These are phyloP conservation scores for Starmerella asiatica DNA, from an alignment of 805 yeast genomes.

Conservation along the genomic window DNA sequence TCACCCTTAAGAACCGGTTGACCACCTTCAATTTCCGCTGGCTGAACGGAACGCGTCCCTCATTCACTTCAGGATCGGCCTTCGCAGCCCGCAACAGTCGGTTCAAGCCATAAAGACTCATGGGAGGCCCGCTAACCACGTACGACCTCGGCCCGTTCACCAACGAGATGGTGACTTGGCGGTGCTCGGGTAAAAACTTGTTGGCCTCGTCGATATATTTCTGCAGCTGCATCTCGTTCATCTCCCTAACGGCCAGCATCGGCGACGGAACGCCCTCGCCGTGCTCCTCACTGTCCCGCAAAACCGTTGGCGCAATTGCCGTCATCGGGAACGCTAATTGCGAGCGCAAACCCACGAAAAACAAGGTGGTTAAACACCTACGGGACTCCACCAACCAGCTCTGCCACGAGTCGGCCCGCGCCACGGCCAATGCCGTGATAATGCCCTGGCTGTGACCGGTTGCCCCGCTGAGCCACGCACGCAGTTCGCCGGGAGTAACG, in stretches of 20 bases:
- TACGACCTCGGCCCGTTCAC: conserved; percentile 91
- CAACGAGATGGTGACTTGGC: conserved; percentile 80
- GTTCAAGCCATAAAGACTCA: conserved; percentile 90
- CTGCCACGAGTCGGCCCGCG: conserved; percentile 72
- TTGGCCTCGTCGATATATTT: conserved; percentile 72
- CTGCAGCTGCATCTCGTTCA: conserved; percentile 68
- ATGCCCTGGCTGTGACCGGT: conserved; percentile 41
- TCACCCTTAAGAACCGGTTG: conserved; percentile 85
- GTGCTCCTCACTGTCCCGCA: conserved; percentile 81
- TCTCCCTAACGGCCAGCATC: conserved; percentile 88
- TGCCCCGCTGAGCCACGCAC: conserved; percentile 39
- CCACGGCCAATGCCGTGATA: conserved; percentile 83
- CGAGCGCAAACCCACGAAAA: conserved; percentile 88
- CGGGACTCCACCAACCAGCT: conserved; percentile 57
- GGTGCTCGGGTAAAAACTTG: conserved; percentile 81
- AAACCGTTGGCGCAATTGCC: conserved; percentile 81
- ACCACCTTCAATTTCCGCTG: conserved; percentile 90
- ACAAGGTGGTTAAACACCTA: conserved; percentile 71
- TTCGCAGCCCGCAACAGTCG: conserved; percentile 83
- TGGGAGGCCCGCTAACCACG: conserved; percentile 97
- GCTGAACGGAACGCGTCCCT: conserved; percentile 83
- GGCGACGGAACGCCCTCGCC: conserved; percentile 97
- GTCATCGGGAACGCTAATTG: conserved; percentile 85
- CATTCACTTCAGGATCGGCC: conserved; percentile 89
- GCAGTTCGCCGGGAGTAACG: conserved; percentile 76